phyloP scores from a whole-genome alignment of 2,329 filamentous ascomycete genomes.

The Fusarium miscanthi region DNA sequence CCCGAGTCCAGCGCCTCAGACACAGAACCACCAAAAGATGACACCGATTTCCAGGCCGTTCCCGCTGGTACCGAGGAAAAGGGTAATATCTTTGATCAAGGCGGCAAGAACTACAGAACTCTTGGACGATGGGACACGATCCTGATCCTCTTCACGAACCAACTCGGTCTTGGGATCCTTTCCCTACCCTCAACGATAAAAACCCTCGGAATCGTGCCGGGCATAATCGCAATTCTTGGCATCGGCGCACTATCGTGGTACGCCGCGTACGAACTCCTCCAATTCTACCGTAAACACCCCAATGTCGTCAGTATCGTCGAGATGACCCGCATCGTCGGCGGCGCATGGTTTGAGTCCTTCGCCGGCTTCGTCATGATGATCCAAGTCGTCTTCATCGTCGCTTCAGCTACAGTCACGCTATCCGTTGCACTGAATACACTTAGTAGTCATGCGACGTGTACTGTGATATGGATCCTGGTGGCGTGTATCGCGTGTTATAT shows the following conservation, averaged over 20 bases:
- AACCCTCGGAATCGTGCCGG: constrained; percentile 72
- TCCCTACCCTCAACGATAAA: constrained; percentile 77
- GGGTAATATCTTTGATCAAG: constrained; percentile 42
- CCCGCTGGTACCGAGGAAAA: constrained; percentile 30
- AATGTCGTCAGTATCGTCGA: constrained; percentile 77
- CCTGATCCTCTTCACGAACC: constrained; percentile 45
- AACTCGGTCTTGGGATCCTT: constrained; percentile 57
- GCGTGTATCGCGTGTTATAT: constrained; percentile 30
- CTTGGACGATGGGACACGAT: constrained; percentile 42
- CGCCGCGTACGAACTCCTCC: constrained; percentile 61
- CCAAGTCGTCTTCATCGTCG: constrained; percentile 39
- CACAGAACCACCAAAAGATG: constrained; percentile 24
- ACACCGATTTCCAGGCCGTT: constrained; percentile 30
- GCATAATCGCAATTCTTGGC: constrained; percentile 73
- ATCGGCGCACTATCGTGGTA: constrained; percentile 72
- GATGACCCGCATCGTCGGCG: constrained; percentile 66
- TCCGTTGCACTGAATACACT: constrained; percentile 39
- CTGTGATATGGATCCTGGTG: constrained; percentile 36
- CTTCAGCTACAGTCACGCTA: constrained; percentile 33
- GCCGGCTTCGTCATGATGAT: constrained; percentile 40
- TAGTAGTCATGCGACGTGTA: constrained; percentile 36
- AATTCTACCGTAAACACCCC: constrained; percentile 74
- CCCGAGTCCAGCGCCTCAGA: constrained; percentile 29
- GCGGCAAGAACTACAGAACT: constrained; percentile 44
- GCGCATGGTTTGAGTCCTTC: constrained; percentile 25